phyloP scores from a whole-genome alignment of 192 early-diverging fungal genomes.

The Umbelopsis sp. region DNA sequence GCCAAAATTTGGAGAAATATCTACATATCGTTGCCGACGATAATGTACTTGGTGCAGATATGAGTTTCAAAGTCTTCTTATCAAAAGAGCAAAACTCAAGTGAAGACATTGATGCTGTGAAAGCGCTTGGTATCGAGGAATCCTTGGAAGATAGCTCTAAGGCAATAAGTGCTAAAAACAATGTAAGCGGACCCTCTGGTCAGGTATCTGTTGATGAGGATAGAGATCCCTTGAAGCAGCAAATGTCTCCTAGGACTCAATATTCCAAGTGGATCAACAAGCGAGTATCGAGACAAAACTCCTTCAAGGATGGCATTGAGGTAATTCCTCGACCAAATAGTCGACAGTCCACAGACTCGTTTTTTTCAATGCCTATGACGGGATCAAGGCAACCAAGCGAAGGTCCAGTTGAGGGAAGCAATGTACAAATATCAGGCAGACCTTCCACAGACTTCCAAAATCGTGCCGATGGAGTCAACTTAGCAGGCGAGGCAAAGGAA shows the following conservation, averaged over 20 bases:
- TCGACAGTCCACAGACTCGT: not conserved
- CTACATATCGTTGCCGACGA: constrained; percentile 30
- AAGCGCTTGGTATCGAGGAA: not conserved
- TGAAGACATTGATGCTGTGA: not conserved
- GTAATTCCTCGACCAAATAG: not conserved
- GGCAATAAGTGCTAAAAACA: not conserved
- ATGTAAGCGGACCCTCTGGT: not conserved
- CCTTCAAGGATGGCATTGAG: not conserved
- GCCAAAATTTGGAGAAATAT: constrained; percentile 32
- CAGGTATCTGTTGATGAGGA: constrained; percentile 15
- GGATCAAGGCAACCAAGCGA: not conserved
- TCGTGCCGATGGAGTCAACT: not conserved
- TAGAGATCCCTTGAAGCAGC: not conserved
- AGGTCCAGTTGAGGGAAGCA: no score
- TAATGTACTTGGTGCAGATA: constrained; percentile 31
- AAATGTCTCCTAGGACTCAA: constrained; percentile 11
- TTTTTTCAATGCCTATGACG: not conserved
- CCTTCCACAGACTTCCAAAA: no score
- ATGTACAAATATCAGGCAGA: no score
- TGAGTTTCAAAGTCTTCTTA: constrained; percentile 32
- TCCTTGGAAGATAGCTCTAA: not conserved
- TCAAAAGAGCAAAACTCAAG: constrained; percentile 28
- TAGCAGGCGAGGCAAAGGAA: not conserved
- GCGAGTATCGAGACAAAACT: not conserved
- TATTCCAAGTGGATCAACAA: constrained; percentile 3